Evolutionary conservation across 2,329 filamentous ascomycete genomes (phyloP), one percentile per base, ranked within the genome.

Genomic region (Ascochyta lentis): DNA sequence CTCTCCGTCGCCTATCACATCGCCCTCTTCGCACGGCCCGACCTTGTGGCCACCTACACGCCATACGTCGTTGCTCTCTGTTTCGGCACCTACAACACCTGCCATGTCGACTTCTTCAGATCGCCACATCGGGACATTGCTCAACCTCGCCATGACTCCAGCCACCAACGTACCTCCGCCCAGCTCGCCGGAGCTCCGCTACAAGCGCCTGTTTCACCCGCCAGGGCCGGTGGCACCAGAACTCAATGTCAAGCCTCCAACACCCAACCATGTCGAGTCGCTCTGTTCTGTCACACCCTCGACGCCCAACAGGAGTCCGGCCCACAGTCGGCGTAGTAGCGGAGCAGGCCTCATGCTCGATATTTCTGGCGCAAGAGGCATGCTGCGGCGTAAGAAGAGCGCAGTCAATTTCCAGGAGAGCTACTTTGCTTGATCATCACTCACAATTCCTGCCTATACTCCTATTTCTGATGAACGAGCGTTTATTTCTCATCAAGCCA

Each of bases 141-240:
- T 70, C 27, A 67, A 66, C 29, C 63, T 69, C 33, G 60, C 56
- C 8, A 72, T 68, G 64, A 71, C 65, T 6, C 50, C 70, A 56
- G 42, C 68, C 44, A 50, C 50, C 6, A 54, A 50, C 2, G 34
- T 42, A 27, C 31, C 61, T 39, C 56, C 46, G 9, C 73, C 75
- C 0, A 78, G 75, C 58, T 72, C 72, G 1, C 75, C 77, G 1
- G 77, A 78, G 50, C 55, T 70, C 1, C 69, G 70, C 4, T 80
- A 80, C 56, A 79, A 78, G 63, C 68, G 68, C 4, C 61, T 80
- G 0, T 79, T 80, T 54, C 77, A 79, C 29, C 64, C 68, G 1
- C 57, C 66, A 2, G 57, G 57, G 1, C 59, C 60, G 2, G 58
- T 62, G 12, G 60, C 59, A 3, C 59, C 61, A 4, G 64, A 67